Conservation (phyloP, 2,329 filamentous ascomycete genomes). For the Xylariaceae sp. region DNA sequence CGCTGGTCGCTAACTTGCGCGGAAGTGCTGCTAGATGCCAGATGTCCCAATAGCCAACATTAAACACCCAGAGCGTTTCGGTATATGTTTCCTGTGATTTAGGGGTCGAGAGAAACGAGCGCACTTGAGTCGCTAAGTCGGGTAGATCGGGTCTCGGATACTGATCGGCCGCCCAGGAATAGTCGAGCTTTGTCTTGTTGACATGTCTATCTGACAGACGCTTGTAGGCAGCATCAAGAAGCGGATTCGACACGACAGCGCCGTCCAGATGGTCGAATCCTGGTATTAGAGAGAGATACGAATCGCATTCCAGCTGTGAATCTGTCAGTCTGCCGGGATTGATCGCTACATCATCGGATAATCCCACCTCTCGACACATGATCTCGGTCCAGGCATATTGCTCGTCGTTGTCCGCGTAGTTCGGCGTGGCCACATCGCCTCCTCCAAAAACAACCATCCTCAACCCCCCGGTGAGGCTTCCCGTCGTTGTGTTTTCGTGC, state of each 20-base stretch:
- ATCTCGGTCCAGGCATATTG: conserved; percentile 42
- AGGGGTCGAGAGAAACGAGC: conserved; percentile 40
- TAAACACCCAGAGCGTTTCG: conserved; percentile 51
- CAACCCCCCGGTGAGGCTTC: conserved; percentile 31
- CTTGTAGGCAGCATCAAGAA: conserved; percentile 46
- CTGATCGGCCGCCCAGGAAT: conserved; percentile 38
- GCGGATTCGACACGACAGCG: conserved; percentile 49
- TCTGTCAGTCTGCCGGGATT: conserved; percentile 12
- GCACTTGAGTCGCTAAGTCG: conserved; percentile 43
- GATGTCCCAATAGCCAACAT: conserved; percentile 50
- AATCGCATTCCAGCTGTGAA: conserved; percentile 42
- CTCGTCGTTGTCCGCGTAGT: conserved; percentile 18
- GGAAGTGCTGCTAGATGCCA: conserved; percentile 48
- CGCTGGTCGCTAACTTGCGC: conserved; percentile 33
- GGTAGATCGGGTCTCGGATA: conserved; percentile 39
- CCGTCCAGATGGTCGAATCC: conserved; percentile 44
- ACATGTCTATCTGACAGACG: conserved; percentile 21
- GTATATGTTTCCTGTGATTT: conserved; percentile 32
- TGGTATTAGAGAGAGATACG: conserved; percentile 44
- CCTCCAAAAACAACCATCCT: conserved; percentile 51
- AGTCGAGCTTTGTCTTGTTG: conserved; percentile 30
- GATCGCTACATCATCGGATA: not conserved
- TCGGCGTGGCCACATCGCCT: conserved; percentile 40
- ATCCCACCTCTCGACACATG: conserved; percentile 43
- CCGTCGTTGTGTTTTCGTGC: not conserved